phyloP scores from a whole-genome alignment of 192 early-diverging fungal species.

The Gaertneriomyces semiglobifer region DNA sequence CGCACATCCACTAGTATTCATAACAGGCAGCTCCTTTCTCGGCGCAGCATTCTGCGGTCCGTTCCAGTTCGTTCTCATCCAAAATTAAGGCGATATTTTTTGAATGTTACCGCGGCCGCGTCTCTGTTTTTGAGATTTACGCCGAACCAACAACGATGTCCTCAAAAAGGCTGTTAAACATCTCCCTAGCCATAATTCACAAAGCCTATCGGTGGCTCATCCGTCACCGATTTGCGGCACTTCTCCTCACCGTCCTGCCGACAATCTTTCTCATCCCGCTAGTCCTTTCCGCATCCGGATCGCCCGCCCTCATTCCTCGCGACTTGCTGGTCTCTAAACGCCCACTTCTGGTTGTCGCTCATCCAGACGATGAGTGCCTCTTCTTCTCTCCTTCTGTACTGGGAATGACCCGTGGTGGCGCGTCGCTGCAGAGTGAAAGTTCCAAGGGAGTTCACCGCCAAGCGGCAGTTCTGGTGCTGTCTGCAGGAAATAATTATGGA shows the following conservation, averaged over 20 bases:
- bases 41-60: too few species aligned
- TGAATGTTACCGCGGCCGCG: background rate
- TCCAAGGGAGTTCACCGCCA: background rate
- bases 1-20: too few species aligned
- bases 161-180: too few species aligned
- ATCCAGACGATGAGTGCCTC: constrained; percentile 96
- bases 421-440: too few species aligned
- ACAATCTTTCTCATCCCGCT: constrained; percentile 14
- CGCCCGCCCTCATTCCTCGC: constrained; percentile 15
- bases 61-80: too few species aligned
- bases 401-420: constrained; percentile 36
- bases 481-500: constrained; percentile 72
- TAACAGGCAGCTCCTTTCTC: too few species aligned
- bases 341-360: constrained; percentile 31
- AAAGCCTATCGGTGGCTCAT: background rate
- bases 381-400: constrained; percentile 85
- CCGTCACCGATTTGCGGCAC: constrained; percentile 18
- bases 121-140: background rate
- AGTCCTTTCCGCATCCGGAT: background rate
- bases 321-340: constrained; percentile 1
- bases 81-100: too few species aligned
- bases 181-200: too few species aligned
- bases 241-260: constrained; percentile 10
- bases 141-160: background rate
- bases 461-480: constrained; percentile 77